Base-by-base conservation (phyloP, 108 stramenopile genomes). In the Fragilaria crotonensis region DNA sequence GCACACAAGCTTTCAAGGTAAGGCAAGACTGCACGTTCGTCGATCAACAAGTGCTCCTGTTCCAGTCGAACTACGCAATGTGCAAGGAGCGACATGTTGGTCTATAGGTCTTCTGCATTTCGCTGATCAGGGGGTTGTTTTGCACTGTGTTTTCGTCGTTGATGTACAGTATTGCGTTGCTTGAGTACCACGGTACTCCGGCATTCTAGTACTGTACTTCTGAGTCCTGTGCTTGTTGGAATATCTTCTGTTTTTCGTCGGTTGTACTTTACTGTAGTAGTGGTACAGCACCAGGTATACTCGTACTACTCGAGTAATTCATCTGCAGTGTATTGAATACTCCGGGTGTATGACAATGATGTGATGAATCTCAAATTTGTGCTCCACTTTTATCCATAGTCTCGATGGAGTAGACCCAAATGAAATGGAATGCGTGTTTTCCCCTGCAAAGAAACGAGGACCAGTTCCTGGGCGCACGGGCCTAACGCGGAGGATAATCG, bases 371-470 rank as follows among this genome's bases (percentile, higher is more conserved):
- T 19, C 18, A 9, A 56, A 7, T 18, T 11, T 26, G 29, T 66
- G 1, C 23, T 60, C 14, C 46, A 57, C 49, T 30, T 25, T 1
- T 27, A 46, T 14, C 19, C 26, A 5, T 27, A 83, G 72, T 27
- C 46, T 74, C 25, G 84, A 87, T 22, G 87, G 81, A 0, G 48
- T 89, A 3, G 73, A 77, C 45, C 3, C 52, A 2, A 26, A 45
- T 21, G 47, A 25, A 9, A 72, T 86, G 53, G 81, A 72, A 44
- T 93, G 91, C 46, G 62, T 76, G 23, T 93, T 87, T 41, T 84
- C 83, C 33, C 84, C 83, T 2, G 87, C 91, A 20, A 93, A 89
- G 57, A 46, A 78, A 23, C 76, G 91, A 28, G 91, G 91, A 23
- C 91, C 91, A 0, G 73, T 84, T 23, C 91, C 91, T 14, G 83